Base-by-base conservation (phyloP, 1,284 basidiomycete species). In the Rhodotorula sp. region DNA sequence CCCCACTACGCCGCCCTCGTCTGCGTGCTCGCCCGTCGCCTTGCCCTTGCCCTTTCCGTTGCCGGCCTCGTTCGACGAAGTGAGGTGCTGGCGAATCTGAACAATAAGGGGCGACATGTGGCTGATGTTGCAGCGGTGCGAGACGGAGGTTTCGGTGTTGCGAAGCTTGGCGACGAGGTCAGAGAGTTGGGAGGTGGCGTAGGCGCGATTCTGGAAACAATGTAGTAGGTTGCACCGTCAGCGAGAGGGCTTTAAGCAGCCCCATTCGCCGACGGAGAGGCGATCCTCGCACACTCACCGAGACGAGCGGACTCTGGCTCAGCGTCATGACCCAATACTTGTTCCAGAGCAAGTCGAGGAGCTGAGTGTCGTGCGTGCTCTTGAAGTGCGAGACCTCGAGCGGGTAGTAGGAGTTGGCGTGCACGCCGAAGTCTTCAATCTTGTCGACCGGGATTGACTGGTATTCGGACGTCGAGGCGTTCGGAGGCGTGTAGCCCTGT, bases 241-340 rank as follows among this genome's bases (percentile, higher is more conserved):
- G 36, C 13, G 30, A 51, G 29, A 20, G 52, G 30, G 17, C 56
- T 44, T 2, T 34, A 24, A n/a, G 24, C n/a, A 36, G 10, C 36
- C n/a, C 32, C 19, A 4, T 7, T 39, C 24, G 22, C 2, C 19
- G 20, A 24, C 11, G 11, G 64, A 4, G 36, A 27, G 13, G 7
- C 7, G 39, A 17, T 44, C 39, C 39, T 44, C 39, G 39, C 39
- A 15, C 11, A 82, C 90, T 62, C 66, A 94, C 94, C 53, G 92
- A 92, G 54, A 97, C 90, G 46, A 97, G 81, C 4, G 92, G 89
- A 77, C 90, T 93, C 78, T 94, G 91, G 77, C 90, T 91, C 44
- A 99, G 84, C 0, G 95, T 98, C 76, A 92, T 94, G 27, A 95
- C 92, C 95, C 95, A 99, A 78, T 99, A 99, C 82, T 98, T 98